A percentile compares a stretch with the other conserved stretches of the same genome.
These are phyloP conservation scores for Viridothelium virens DNA, from an alignment of 495 filamentous ascomycete species.

Conservation along the genomic window DNA sequence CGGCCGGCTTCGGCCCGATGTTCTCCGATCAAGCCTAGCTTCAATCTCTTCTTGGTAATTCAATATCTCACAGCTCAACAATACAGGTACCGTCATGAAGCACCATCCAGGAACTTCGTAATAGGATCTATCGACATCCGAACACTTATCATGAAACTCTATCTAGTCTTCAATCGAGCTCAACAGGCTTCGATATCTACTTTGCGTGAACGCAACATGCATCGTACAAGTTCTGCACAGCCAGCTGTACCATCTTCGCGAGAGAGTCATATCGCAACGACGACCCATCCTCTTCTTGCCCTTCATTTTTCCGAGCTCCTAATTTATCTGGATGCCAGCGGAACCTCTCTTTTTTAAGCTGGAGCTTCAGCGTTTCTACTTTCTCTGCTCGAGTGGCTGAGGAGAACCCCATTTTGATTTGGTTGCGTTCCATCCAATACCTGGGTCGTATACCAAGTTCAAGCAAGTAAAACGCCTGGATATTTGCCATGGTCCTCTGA, in stretches of 20 bases:
- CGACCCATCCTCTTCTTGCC: neutral
- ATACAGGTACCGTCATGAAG: too few species aligned
- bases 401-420: neutral
- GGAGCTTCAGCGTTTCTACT: neutral
- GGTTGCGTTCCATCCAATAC: neutral
- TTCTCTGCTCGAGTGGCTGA: neutral
- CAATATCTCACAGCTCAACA: too few species aligned
- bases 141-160: neutral
- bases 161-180: too few species aligned
- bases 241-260: neutral
- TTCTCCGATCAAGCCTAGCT: neutral
- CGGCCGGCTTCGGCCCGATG: neutral
- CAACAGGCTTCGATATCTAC: neutral
- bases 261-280: neutral
- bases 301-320: neutral
- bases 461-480: slow-evolving; percentile 1
- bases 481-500: neutral
- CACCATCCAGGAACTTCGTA: too few species aligned
- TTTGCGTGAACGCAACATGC: neutral
- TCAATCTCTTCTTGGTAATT: neutral
- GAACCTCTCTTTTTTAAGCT: neutral
- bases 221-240: neutral
- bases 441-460: neutral
- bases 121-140: neutral
- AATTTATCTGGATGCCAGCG: slow-evolving; percentile 8